These are phyloP conservation scores for Crocinoboletus sp. DNA, from an alignment of 1,284 basidiomycete genomes.

Conservation along the genomic window DNA sequence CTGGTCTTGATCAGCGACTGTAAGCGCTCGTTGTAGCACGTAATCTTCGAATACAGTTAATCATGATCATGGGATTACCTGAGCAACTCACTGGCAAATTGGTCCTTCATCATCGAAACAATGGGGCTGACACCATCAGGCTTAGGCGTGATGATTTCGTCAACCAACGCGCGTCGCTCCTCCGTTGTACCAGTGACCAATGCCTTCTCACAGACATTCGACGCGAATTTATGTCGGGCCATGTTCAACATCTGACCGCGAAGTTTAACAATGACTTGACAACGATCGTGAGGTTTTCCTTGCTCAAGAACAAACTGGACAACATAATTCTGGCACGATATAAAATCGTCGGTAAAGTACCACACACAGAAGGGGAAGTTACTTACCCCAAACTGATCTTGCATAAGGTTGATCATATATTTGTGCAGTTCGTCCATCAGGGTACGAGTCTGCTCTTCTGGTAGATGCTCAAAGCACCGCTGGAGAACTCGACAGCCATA, in stretches of 20 bases:
- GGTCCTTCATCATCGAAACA: conserved; percentile 85
- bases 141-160: conserved; percentile 74
- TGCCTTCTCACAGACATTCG: conserved; percentile 96
- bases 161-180: conserved; percentile 65
- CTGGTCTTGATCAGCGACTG: conserved; percentile 69
- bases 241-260: conserved; percentile 77
- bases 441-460: conserved; percentile 61
- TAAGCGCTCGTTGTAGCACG: conserved; percentile 73
- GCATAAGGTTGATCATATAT: conserved; percentile 68
- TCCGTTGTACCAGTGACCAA: conserved; percentile 63
- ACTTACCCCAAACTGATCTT: conserved; percentile 84
- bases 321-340: conserved; percentile 82
- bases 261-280: conserved; percentile 66
- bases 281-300: conserved; percentile 68
- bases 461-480: conserved; percentile 85
- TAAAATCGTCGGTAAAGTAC: conserved; percentile 5
- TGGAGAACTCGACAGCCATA: conserved; percentile 97
- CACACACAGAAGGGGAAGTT: background rate
- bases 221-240: conserved; percentile 93
- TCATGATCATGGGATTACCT: background rate
- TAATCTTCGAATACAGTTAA: conserved; percentile 51
- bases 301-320: conserved; percentile 91
- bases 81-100: conserved; percentile 71
- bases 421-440: conserved; percentile 86
- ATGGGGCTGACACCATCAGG: conserved; percentile 62